These are phyloP conservation scores for Salix suchowensis DNA, from an alignment of 345 rosid species.

Conservation along the genomic window DNA sequence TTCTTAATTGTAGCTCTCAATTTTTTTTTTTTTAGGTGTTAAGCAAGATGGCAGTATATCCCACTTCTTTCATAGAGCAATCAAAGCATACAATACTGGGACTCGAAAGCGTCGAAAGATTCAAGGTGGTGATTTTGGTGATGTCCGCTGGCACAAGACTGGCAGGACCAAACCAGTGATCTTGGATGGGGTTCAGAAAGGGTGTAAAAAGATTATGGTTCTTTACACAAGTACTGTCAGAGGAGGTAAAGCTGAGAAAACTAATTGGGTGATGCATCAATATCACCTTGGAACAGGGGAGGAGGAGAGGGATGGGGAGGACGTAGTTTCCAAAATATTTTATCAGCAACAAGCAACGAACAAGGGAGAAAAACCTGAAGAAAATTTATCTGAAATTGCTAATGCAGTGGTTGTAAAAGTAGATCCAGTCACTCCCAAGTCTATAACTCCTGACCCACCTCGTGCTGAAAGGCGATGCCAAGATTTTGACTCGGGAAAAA, in stretches of 20 bases:
- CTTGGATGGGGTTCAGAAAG: constrained; percentile 70
- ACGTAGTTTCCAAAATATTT: constrained; percentile 75
- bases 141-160: constrained; percentile 97
- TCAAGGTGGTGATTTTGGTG: constrained; percentile 65
- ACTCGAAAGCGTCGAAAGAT: constrained; percentile 93
- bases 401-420: constrained; percentile 36
- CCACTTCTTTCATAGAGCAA: constrained; percentile 82
- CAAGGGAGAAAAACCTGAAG: constrained; percentile 56
- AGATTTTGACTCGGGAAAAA: constrained; percentile 31
- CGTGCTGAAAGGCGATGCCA: constrained; percentile 32
- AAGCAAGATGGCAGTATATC: constrained; percentile 71
- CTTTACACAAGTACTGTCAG: constrained; percentile 47
- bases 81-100: constrained; percentile 87
- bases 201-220: constrained; percentile 94
- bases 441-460: constrained; percentile 65
- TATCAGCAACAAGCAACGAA: constrained; percentile 60
- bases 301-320: constrained; percentile 86
- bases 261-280: constrained; percentile 98
- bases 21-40: constrained; percentile 43
- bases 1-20: constrained; percentile 2
- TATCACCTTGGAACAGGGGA: constrained; percentile 89
- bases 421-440: constrained; percentile 73
- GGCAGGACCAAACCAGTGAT: constrained; percentile 81
- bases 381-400: constrained; percentile 38
- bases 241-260: constrained; percentile 78